phyloP scores from a whole-genome alignment of 1,139 yeast genomes.

The Suhomyces guaymorum region DNA sequence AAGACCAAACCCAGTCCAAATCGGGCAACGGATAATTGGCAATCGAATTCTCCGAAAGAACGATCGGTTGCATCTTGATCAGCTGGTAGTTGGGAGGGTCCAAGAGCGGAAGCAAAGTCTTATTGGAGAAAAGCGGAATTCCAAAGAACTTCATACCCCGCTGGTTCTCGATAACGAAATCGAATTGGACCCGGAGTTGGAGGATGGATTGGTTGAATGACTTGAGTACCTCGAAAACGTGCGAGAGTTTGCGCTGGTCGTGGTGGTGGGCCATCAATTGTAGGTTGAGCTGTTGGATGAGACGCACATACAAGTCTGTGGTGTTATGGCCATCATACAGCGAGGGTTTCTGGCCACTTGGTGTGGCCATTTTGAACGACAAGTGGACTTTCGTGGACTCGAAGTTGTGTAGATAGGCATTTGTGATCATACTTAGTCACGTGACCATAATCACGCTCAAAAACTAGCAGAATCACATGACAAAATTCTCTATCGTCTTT shows the following conservation, averaged over 20 bases:
- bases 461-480: no score
- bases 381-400: no score
- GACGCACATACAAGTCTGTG: slow-evolving; percentile 12
- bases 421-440: neutral
- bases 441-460: neutral
- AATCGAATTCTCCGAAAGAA: slow-evolving; percentile 32
- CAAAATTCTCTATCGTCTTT: no score
- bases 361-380: neutral
- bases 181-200: slow-evolving; percentile 25
- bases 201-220: slow-evolving; percentile 14
- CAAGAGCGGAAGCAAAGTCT: slow-evolving; percentile 54
- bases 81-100: slow-evolving; percentile 58
- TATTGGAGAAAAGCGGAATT: slow-evolving; percentile 56
- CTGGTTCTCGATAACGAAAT: slow-evolving; percentile 63
- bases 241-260: slow-evolving; percentile 12
- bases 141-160: slow-evolving; percentile 70
- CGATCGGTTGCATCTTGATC: slow-evolving; percentile 29
- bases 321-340: neutral
- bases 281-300: slow-evolving; percentile 13
- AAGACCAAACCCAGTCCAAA: slow-evolving; percentile 67
- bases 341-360: no score
- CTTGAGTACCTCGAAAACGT: slow-evolving; percentile 10
- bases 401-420: no score
- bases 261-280: slow-evolving; percentile 8
- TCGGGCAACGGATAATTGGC: slow-evolving; percentile 62